These are phyloP conservation scores for Aspergillus nidulans DNA, from an alignment of 495 filamentous ascomycete species.

Conservation along the genomic window DNA sequence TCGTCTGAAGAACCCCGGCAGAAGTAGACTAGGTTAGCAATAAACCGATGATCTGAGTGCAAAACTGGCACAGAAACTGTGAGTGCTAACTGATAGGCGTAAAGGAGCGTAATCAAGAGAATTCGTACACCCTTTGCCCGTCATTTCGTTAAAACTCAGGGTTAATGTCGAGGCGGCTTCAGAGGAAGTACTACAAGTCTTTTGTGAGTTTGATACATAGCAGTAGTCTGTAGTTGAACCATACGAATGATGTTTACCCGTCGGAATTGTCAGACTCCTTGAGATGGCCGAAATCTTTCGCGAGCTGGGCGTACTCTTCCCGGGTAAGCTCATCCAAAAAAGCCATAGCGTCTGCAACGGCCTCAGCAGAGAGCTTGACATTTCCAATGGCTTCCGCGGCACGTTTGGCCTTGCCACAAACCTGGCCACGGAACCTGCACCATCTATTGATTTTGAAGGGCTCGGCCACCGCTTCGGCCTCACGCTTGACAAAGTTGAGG, in stretches of 20 bases:
- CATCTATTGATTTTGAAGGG: conserved; percentile 30
- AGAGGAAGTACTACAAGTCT: background rate
- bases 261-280: background rate
- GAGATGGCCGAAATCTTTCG: background rate
- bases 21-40: background rate
- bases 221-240: background rate
- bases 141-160: background rate
- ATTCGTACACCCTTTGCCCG: background rate
- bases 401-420: conserved; percentile 45
- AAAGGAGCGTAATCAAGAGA: background rate
- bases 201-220: background rate
- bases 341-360: conserved; percentile 39
- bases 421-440: conserved; percentile 38
- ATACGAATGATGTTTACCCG: background rate
- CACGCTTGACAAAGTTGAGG: conserved; percentile 40
- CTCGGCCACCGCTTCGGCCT: conserved; percentile 39
- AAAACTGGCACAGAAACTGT: background rate
- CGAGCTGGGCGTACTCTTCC: background rate
- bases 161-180: background rate
- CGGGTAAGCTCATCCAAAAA: conserved; percentile 26
- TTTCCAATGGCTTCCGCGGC: conserved; percentile 36
- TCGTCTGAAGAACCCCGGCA: background rate
- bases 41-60: background rate
- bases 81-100: background rate
- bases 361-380: conserved; percentile 36